These are phyloP conservation scores for Monosporozyma siamensis DNA, from an alignment of 805 yeast genomes.

Conservation along the genomic window DNA sequence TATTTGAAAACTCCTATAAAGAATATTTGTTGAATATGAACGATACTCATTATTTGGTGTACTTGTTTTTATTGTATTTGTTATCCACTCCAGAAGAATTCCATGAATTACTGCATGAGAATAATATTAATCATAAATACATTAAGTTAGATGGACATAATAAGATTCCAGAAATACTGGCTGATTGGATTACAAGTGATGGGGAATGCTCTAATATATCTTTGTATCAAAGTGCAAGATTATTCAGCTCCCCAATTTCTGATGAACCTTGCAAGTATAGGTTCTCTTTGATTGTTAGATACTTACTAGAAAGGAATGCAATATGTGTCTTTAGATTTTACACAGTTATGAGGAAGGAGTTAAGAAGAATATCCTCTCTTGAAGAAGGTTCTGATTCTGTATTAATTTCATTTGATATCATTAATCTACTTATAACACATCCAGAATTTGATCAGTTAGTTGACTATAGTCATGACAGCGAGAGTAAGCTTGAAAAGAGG, in stretches of 20 bases:
- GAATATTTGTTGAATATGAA: conserved; percentile 20
- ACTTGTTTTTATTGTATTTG: conserved; percentile 29
- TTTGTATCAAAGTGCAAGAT: conserved; percentile 23
- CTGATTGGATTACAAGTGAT: conserved; percentile 24
- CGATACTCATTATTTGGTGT: conserved; percentile 13
- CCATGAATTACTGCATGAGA: conserved; percentile 22
- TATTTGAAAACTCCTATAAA: conserved; percentile 36
- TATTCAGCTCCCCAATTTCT: conserved; percentile 22
- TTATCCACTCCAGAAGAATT: conserved; percentile 32
- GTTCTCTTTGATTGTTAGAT: conserved; percentile 22
- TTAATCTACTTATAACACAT: conserved; percentile 17
- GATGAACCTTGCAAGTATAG: conserved; percentile 29
- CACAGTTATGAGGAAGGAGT: conserved; percentile 18
- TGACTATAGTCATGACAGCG: conserved; percentile 11
- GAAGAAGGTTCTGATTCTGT: conserved; percentile 23
- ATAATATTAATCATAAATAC: conserved; percentile 28
- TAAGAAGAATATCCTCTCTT: conserved; percentile 22
- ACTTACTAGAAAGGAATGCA: conserved; percentile 24
- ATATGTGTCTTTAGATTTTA: conserved; percentile 25
- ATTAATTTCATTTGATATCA: conserved; percentile 24
- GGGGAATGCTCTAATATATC: conserved; percentile 22
- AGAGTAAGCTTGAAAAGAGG: conserved; percentile 14
- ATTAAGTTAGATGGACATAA: conserved; percentile 25
- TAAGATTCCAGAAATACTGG: conserved; percentile 31
- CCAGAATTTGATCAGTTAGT: conserved; percentile 21